Evolutionary conservation across 2,329 filamentous ascomycete species (phyloP).

Genomic region (Cercospora zeina): DNA sequence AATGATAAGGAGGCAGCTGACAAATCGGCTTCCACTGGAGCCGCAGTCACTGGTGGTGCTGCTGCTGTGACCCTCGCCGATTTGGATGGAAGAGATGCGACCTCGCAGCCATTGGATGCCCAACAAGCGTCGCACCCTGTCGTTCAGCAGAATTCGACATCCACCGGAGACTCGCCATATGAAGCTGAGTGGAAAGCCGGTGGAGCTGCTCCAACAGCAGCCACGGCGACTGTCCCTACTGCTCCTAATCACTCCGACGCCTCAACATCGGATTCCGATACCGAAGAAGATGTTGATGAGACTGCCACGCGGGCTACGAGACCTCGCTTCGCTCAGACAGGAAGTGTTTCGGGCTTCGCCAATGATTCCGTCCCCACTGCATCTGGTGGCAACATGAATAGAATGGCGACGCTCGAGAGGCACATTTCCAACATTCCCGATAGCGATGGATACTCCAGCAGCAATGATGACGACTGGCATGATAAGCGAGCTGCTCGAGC

Average conservation of each 20-base stretch:
- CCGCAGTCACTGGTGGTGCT: constrained; percentile 17
- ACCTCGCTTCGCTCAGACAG: constrained; percentile 24
- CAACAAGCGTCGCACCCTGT: constrained; percentile 20
- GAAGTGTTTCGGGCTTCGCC: constrained; percentile 15
- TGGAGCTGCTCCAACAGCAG: constrained; percentile 11
- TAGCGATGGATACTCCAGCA: constrained; percentile 28
- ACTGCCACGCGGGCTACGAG: constrained; percentile 1
- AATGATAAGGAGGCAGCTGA: constrained; percentile 14
- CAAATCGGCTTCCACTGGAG: constrained; percentile 7
- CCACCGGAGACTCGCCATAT: constrained; percentile 1
- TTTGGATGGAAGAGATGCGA: constrained; percentile 10
- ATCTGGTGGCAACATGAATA: not conserved
- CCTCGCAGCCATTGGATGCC: constrained; percentile 15
- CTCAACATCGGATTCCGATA: not conserved
- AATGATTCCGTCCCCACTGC: constrained; percentile 12
- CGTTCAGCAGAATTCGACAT: constrained; percentile 6
- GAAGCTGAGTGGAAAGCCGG: constrained; percentile 14
- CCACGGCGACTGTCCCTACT: constrained; percentile 1
- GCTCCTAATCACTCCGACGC: not conserved
- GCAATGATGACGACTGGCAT: constrained; percentile 23
- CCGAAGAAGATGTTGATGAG: constrained; percentile 13
- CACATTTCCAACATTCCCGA: constrained; percentile 38
- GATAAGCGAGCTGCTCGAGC: constrained; percentile 20
- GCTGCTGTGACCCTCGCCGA: constrained; percentile 24
- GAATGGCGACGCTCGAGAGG: constrained; percentile 36